phyloP scores from a whole-genome alignment of 2,329 filamentous ascomycete genomes.

The Aspergillus phoenicis region DNA sequence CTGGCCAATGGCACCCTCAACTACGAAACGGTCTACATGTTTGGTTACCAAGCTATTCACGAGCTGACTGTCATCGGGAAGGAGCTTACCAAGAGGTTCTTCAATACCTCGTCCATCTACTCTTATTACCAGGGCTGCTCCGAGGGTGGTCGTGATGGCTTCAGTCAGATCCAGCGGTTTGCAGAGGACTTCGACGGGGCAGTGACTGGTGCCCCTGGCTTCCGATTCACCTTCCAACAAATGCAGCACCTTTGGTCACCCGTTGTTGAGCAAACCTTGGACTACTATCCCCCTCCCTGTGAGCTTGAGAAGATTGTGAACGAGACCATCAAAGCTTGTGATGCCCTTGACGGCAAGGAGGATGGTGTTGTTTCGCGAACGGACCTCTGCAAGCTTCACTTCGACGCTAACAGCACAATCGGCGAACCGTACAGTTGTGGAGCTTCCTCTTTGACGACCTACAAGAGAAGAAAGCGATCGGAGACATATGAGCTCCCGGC shows the following conservation, averaged over 20 bases:
- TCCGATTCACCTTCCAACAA: conserved; percentile 49
- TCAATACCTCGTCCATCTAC: conserved; percentile 22
- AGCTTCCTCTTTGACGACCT: conserved; percentile 32
- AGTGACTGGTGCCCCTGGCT: conserved; percentile 51
- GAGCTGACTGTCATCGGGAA: background rate
- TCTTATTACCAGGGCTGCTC: conserved; percentile 60
- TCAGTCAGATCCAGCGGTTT: conserved; percentile 56
- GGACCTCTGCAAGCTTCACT: conserved; percentile 51
- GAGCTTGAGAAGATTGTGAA: conserved; percentile 47
- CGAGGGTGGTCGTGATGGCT: conserved; percentile 56
- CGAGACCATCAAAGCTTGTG: conserved; percentile 57
- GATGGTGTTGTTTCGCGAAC: conserved; percentile 58
- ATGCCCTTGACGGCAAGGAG: conserved; percentile 56
- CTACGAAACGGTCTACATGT: background rate
- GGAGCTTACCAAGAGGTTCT: background rate
- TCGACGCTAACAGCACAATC: conserved; percentile 51
- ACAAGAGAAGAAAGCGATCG: conserved; percentile 25
- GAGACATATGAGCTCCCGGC: conserved; percentile 29
- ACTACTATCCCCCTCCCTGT: conserved; percentile 47
- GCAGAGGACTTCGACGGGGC: conserved; percentile 51
- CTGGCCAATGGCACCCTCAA: background rate
- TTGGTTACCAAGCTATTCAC: background rate
- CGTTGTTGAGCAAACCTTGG: conserved; percentile 43
- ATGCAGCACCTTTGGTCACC: conserved; percentile 44
- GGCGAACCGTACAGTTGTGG: conserved; percentile 52